A percentile compares a stretch with the other conserved stretches of the same genome.
Evolutionary conservation across 164 flowering plant genomes (phyloP).

Genomic region (Macadamia integrifolia): DNA sequence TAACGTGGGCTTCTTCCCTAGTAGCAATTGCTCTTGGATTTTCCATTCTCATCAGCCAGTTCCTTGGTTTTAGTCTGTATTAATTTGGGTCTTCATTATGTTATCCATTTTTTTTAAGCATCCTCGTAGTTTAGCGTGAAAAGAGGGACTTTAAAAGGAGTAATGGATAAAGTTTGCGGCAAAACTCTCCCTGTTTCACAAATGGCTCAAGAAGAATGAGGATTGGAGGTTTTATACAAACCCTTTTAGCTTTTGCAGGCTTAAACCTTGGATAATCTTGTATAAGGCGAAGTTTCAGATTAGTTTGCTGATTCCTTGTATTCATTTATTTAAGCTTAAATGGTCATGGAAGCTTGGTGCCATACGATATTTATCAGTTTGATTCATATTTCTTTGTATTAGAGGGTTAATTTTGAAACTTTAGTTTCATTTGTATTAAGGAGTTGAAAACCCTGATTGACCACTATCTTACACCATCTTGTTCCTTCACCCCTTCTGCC

Average conservation of each 20-base stretch:
- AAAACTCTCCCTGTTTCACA: not conserved
- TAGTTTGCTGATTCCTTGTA: not conserved
- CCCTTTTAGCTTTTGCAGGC: not conserved
- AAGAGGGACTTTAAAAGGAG: slow-evolving; percentile 10
- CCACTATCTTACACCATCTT: no score
- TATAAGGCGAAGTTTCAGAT: not conserved
- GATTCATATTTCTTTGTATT: no score
- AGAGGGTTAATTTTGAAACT: no score
- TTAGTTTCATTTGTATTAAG: no score
- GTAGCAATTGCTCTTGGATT: slow-evolving; percentile 65
- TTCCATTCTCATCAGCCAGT: slow-evolving; percentile 56
- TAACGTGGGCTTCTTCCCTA: slow-evolving; percentile 76
- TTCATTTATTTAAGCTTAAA: not conserved
- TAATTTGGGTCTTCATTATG: slow-evolving; percentile 16
- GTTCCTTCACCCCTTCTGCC: no score
- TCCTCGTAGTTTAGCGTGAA: slow-evolving; percentile 6
- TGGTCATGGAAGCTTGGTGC: not conserved
- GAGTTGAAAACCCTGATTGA: no score
- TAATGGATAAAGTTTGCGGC: slow-evolving; percentile 12
- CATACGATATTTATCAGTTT: not conserved
- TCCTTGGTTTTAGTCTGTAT: slow-evolving; percentile 54
- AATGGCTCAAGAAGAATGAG: slow-evolving; percentile 5
- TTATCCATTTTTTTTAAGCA: slow-evolving; percentile 1
- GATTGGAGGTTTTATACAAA: not conserved
- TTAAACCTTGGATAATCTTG: not conserved